phyloP scores from a whole-genome alignment of 106 monocot species.

The Iris macrosiphon region DNA sequence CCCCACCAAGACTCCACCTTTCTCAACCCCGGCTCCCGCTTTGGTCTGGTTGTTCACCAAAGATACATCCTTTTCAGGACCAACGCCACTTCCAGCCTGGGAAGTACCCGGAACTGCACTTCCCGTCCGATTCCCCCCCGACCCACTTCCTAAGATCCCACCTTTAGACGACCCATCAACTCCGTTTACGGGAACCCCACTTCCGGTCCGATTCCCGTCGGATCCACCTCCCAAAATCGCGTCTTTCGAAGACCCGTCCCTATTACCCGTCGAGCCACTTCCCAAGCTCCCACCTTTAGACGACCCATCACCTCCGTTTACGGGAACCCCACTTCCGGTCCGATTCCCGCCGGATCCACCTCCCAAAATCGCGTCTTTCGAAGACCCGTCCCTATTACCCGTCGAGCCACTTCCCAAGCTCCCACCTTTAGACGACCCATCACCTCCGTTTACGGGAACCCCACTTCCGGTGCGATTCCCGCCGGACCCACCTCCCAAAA shows the following conservation, averaged over 20 bases:
- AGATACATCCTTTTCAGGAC: background rate
- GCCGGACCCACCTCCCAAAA: constrained; percentile 4
- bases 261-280: background rate
- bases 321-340: background rate
- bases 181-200: background rate
- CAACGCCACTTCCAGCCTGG: background rate
- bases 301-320: constrained; percentile 8
- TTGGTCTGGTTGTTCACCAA: constrained; percentile 1
- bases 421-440: background rate
- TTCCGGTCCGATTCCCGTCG: background rate
- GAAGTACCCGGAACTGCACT: background rate
- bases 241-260: too few species aligned
- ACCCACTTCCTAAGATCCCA: too few species aligned
- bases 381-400: too few species aligned
- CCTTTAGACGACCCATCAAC: constrained; percentile 2
- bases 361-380: too few species aligned
- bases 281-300: background rate
- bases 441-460: background rate
- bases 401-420: background rate
- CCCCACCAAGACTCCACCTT: background rate
- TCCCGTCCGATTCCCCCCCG: background rate
- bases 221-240: too few species aligned
- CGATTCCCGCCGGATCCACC: background rate
- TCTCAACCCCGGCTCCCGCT: background rate
- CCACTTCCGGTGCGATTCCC: background rate